Base-by-base conservation (phyloP, 805 yeast species). In the Lachancea nothofagi region DNA sequence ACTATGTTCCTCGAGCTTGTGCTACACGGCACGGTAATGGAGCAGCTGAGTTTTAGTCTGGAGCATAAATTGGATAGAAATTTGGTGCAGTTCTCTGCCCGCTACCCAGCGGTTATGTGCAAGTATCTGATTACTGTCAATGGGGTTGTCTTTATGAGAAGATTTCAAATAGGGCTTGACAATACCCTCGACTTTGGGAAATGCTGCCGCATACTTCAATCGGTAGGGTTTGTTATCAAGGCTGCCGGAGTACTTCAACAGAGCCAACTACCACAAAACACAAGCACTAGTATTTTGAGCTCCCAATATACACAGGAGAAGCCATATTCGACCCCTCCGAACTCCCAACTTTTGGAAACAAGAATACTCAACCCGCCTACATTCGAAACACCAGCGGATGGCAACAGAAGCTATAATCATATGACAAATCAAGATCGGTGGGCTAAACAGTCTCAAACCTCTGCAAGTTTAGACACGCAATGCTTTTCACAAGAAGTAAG, bases 41-140 rank as follows among this genome's bases (percentile, higher is more conserved):
- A 35, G 15, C 29, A 28, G 18, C 19, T 35, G 6, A 7, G 19
- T 9, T 3, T 33, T 14, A 20, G 24, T 24, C 7, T 15, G 19
- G 29, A 15, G 9, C 13, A 25, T 23, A 31, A 31, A n/a, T 10
- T 10, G 4, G 13, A 5, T 12, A n/a, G 20, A 9, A 12, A 35
- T 14, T 15, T 35, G 4, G 38, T 55, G 12, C 59, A 54, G 38
- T 56, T 55, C 25, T 47, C 60, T 4, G 51, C 45, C 7, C 44
- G 43, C 14, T 44, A 43, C 1, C 64, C 64, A 1, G 42, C 56
- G 1, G 41, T 59, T 4, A 48, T 61, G 12, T 56, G 61, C 36
- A 59, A 59, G 36, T 56, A 56, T 40, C 30, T 59, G 18, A 27
- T 40, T 7, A 13, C 19, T 4, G 30, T 28, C 7, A 36, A 36